Conservation (phyloP, 2,329 filamentous ascomycete genomes). For the Ilyonectria sp. region DNA sequence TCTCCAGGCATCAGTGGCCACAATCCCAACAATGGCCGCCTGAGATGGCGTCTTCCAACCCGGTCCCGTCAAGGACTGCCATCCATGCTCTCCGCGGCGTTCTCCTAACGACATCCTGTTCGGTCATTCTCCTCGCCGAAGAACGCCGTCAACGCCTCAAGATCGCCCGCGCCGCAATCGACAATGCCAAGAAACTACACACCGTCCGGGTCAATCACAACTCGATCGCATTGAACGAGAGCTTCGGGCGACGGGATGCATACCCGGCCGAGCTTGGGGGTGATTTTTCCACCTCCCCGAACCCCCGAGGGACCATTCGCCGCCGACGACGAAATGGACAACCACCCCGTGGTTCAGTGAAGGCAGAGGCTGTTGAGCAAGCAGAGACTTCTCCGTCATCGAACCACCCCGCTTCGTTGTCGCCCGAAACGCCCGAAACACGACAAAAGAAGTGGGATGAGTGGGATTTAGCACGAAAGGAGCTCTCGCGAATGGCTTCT, state of each 20-base stretch:
- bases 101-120: conserved; percentile 71
- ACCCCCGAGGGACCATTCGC: conserved; percentile 46
- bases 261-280: conserved; percentile 44
- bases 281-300: conserved; percentile 42
- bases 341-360: conserved; percentile 3
- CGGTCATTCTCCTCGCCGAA: conserved; percentile 68
- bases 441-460: conserved; percentile 44
- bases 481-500: conserved; percentile 42
- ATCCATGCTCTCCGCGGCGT: conserved; percentile 70
- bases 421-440: conserved; percentile 17
- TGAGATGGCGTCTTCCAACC: conserved; percentile 63
- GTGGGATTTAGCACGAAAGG: conserved; percentile 45
- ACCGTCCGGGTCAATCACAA: conserved; percentile 53
- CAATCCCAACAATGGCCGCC: conserved; percentile 46
- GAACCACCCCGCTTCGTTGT: conserved; percentile 5
- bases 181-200: conserved; percentile 68
- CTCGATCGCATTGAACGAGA: conserved; percentile 48
- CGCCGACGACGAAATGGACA: conserved; percentile 46
- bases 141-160: conserved; percentile 70
- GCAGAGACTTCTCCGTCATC: conserved; percentile 29
- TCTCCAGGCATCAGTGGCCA: conserved; percentile 22
- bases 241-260: conserved; percentile 43
- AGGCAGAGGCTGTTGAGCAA: conserved; percentile 19
- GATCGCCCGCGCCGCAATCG: conserved; percentile 63
- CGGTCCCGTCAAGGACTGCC: conserved; percentile 69